These are phyloP conservation scores for Pythium phragmiticola DNA, from an alignment of 352 stramenopile species.

Conservation along the genomic window DNA sequence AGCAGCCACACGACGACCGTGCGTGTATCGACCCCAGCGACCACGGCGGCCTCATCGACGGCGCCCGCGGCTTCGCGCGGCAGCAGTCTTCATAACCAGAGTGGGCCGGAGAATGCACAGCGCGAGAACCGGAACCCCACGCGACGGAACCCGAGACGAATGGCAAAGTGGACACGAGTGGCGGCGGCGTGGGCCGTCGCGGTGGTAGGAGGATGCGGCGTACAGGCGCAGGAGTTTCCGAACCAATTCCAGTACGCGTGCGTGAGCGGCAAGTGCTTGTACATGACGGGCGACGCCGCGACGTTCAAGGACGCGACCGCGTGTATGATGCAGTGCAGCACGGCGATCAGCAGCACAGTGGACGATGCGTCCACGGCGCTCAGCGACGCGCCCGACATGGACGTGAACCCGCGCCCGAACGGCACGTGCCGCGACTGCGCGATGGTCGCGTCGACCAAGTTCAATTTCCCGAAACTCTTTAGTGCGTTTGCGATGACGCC, in stretches of 20 bases:
- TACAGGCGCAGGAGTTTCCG: constrained; percentile 6
- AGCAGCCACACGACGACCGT: constrained; percentile 6
- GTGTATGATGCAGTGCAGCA: constrained; percentile 51
- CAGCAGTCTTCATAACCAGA: neutral
- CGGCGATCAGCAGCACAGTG: constrained; percentile 43
- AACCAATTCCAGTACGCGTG: constrained; percentile 42
- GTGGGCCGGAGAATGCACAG: constrained; percentile 13
- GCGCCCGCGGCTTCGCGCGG: neutral
- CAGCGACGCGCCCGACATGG: constrained; percentile 46
- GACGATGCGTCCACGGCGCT: constrained; percentile 33
- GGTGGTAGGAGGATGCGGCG: neutral
- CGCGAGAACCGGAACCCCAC: neutral
- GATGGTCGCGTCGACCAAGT: constrained; percentile 48
- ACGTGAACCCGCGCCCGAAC: constrained; percentile 49
- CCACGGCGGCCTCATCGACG: neutral
- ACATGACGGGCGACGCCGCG: constrained; percentile 11
- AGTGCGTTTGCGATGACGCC: constrained; percentile 56
- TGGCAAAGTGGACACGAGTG: neutral
- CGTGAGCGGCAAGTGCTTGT: constrained; percentile 47
- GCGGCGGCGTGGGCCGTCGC: neutral
- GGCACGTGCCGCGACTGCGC: constrained; percentile 75
- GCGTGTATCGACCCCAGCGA: constrained; percentile 12
- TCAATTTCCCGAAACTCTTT: constrained; percentile 76
- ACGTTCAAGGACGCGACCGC: constrained; percentile 41
- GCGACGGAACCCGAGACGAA: constrained; percentile 5